Percentiles rank a stretch among this genome's conserved stretches.
Evolutionary conservation across 768 basidiomycete genomes (phyloP).

Genomic region (Mycena rosella): DNA sequence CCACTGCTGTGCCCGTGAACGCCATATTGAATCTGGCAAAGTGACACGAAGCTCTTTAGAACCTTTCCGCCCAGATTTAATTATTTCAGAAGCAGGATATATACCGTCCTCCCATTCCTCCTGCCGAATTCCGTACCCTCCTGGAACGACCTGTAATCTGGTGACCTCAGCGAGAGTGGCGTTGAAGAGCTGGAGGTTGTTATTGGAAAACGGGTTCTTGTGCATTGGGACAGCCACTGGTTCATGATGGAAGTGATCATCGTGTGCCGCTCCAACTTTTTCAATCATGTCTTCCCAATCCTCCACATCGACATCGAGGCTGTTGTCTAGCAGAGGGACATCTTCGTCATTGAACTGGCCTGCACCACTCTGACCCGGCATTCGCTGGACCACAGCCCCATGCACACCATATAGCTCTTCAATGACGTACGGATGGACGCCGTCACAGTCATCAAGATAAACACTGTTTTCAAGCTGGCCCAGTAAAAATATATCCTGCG

Average conservation of each 20-base stretch:
- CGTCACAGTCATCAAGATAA: conserved; percentile 25
- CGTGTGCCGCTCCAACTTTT: neutral
- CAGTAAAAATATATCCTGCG: conserved; percentile 21
- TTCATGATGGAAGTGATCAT: neutral
- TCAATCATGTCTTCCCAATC: neutral
- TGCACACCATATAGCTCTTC: conserved; percentile 20
- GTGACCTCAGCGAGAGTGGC: neutral
- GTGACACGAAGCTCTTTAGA: neutral
- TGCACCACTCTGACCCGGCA: neutral
- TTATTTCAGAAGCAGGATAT: neutral
- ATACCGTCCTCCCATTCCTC: neutral
- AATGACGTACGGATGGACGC: conserved; percentile 17
- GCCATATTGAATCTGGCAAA: neutral
- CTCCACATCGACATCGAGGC: neutral
- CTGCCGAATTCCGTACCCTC: neutral
- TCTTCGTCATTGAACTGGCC: conserved; percentile 10
- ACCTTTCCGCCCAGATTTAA: neutral
- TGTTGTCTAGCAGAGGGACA: neutral
- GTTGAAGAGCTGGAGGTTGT: neutral
- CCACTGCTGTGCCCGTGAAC: neutral
- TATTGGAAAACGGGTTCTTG: neutral
- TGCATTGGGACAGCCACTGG: neutral
- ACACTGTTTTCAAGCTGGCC: conserved; percentile 15
- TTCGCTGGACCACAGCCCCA: conserved; percentile 23
- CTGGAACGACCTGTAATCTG: neutral